Conservation (phyloP, 2,329 filamentous ascomycete genomes). For the Venturia carpophila region DNA sequence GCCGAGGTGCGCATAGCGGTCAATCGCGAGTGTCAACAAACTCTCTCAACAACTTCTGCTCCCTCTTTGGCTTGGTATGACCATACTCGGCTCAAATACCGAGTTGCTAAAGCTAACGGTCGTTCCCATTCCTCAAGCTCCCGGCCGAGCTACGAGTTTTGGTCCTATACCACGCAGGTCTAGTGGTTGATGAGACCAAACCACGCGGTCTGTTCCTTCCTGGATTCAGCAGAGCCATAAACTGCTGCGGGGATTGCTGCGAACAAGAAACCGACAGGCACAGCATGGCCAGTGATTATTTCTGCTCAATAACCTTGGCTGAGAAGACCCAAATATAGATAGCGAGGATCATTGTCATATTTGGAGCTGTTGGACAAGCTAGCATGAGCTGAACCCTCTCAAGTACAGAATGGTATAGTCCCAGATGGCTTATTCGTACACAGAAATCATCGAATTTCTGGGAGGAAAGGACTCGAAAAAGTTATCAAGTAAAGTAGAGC, state of each 20-base stretch:
- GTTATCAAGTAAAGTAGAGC: too few species aligned
- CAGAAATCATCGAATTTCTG: too few species aligned
- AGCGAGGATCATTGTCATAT: too few species aligned
- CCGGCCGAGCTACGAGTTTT: not conserved
- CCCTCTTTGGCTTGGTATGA: not conserved
- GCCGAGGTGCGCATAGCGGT: not conserved
- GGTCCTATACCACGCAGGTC: not conserved
- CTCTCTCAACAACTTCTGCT: not conserved
- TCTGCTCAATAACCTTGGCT: too few species aligned
- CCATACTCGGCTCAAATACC: not conserved
- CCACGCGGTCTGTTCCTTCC: not conserved
- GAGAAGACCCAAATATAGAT: too few species aligned
- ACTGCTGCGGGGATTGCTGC: not conserved
- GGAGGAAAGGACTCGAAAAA: too few species aligned
- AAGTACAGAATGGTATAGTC: too few species aligned
- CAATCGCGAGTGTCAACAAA: not conserved
- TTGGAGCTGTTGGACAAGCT: too few species aligned
- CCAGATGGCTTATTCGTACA: too few species aligned
- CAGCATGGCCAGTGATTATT: too few species aligned
- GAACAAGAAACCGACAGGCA: too few species aligned
- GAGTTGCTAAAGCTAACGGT: not conserved
- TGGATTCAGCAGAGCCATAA: not conserved
- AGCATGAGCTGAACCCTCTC: too few species aligned
- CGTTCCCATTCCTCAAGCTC: not conserved
- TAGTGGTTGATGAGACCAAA: not conserved